Conservation (phyloP, 106 monocot species). For the Triglochin maritima region DNA sequence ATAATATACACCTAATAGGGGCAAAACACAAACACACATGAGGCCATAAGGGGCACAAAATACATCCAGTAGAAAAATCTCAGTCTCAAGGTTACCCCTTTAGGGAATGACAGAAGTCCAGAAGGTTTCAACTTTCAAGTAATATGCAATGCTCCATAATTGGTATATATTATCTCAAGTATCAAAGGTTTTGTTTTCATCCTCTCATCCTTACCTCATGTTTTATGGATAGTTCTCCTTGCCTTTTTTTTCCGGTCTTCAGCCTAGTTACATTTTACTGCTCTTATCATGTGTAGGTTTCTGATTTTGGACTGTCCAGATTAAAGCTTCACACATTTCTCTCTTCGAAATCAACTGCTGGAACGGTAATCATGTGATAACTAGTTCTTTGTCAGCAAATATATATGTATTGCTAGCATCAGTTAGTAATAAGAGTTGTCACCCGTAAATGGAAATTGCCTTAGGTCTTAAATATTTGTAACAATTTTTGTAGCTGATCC, state of each 20-base stretch:
- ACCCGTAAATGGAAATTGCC: no score
- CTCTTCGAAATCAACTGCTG: constrained; percentile 11
- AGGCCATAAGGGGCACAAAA: no score
- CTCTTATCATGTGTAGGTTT: constrained; percentile 7
- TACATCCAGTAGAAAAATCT: no score
- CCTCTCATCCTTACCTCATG: neutral
- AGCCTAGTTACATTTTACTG: neutral
- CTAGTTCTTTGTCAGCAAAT: neutral
- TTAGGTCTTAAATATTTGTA: no score
- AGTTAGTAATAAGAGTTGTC: no score
- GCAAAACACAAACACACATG: no score
- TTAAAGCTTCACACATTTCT: constrained; percentile 14
- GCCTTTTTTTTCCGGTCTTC: neutral
- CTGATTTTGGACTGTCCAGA: constrained; percentile 11
- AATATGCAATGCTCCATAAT: neutral
- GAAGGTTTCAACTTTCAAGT: neutral
- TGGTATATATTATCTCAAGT: neutral
- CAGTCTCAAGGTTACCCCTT: no score
- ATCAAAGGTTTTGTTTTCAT: neutral
- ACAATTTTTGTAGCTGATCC: no score
- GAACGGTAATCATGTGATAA: constrained; percentile 2
- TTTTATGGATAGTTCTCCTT: neutral
- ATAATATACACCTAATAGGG: no score
- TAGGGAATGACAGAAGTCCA: neutral
- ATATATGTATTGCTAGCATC: no score